These are phyloP conservation scores for Adansonia gregorii DNA, from an alignment of 441 rosid genomes.

Conservation along the genomic window DNA sequence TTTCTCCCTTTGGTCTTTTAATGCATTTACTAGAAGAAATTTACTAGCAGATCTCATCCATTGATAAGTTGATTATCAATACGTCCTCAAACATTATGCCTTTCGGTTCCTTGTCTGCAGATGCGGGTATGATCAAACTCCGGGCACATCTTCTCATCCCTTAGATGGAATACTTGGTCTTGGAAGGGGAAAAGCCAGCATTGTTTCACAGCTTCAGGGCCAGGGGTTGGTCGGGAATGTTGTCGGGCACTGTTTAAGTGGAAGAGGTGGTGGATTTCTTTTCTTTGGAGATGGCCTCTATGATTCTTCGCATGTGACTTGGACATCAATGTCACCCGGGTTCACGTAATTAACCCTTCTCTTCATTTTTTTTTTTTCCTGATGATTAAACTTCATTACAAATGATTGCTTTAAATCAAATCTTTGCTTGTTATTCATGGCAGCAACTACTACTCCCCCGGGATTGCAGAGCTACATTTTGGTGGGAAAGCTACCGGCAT, in stretches of 20 bases:
- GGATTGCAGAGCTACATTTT: background rate
- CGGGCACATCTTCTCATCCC: constrained; percentile 73
- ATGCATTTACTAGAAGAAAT: background rate
- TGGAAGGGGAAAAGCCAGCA: constrained; percentile 80
- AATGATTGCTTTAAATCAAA: background rate
- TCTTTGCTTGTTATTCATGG: background rate
- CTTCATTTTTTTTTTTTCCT: background rate
- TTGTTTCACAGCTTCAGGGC: constrained; percentile 73
- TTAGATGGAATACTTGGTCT: constrained; percentile 93
- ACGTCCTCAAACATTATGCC: constrained; percentile 7
- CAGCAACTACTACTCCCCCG: constrained; percentile 32
- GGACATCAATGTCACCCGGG: constrained; percentile 76
- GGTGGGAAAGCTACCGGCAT: constrained; percentile 6
- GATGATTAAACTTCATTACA: background rate
- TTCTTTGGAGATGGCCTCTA: constrained; percentile 86
- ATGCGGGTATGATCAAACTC: constrained; percentile 85
- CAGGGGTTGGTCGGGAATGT: constrained; percentile 71
- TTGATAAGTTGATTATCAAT: background rate
- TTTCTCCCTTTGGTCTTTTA: background rate
- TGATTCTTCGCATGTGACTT: constrained; percentile 61
- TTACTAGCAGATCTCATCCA: background rate
- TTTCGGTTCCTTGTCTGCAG: constrained; percentile 39
- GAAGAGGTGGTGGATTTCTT: constrained; percentile 82
- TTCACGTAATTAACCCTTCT: constrained; percentile 46
- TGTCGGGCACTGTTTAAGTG: constrained; percentile 85